Evolutionary conservation across 1,139 yeast species (phyloP).

Genomic region (Diutina scorzettiae): DNA sequence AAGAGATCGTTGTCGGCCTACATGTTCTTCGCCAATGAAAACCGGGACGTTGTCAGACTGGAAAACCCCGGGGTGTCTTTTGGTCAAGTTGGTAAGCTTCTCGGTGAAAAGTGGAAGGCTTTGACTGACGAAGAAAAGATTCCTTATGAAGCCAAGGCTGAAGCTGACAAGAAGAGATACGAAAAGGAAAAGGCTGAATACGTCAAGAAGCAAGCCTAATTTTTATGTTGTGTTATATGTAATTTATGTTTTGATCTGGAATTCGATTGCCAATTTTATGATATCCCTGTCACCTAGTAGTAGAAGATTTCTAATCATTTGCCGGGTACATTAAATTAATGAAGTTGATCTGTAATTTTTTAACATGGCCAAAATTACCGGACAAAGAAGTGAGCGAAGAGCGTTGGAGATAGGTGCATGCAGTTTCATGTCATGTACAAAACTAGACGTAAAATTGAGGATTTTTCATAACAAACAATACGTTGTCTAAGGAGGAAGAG

Average conservation of each 20-base stretch:
- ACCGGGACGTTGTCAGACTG: constrained; percentile 88
- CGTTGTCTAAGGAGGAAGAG: no score
- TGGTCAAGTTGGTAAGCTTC: constrained; percentile 83
- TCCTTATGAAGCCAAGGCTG: constrained; percentile 90
- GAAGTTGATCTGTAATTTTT: no score
- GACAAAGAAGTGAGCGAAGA: no score
- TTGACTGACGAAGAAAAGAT: constrained; percentile 66
- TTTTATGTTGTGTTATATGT: background rate
- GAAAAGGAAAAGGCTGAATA: constrained; percentile 93
- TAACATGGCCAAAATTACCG: no score
- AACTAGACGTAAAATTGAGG: no score
- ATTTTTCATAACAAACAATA: no score
- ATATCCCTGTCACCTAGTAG: no score
- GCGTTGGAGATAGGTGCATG: no score
- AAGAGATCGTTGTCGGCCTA: constrained; percentile 96
- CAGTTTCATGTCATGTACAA: no score
- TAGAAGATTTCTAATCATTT: no score
- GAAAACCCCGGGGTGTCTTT: constrained; percentile 92
- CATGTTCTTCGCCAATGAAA: constrained; percentile 97
- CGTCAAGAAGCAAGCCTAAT: constrained; percentile 29
- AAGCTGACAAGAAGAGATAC: constrained; percentile 92
- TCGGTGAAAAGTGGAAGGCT: constrained; percentile 97
- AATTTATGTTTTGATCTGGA: background rate
- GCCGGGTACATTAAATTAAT: no score
- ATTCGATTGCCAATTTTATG: no score